These are phyloP conservation scores for Aurantiochytrium sp. DNA, from an alignment of 108 stramenopile genomes.

Conservation along the genomic window DNA sequence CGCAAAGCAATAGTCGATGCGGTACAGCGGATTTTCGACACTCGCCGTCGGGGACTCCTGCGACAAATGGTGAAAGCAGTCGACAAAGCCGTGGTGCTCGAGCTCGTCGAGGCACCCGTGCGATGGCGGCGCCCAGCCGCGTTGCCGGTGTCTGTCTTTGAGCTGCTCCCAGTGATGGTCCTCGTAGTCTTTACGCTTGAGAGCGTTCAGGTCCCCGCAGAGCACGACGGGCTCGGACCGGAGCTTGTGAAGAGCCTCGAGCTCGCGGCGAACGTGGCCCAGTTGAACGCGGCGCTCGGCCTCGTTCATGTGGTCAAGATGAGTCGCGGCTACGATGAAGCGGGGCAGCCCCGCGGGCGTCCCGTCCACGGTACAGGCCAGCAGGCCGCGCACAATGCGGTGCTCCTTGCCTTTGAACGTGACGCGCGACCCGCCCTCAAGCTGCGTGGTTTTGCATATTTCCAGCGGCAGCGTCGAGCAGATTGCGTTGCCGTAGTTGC, in stretches of 20 bases:
- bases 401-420: not conserved
- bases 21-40: not conserved
- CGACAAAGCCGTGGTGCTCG: not conserved
- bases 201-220: not conserved
- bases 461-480: not conserved
- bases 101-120: not conserved
- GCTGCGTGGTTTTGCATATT: not conserved
- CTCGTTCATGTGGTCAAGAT: conserved; percentile 22
- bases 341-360: not conserved
- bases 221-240: not conserved
- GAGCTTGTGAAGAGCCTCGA: not conserved
- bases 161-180: not conserved
- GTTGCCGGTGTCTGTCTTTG: not conserved
- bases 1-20: conserved; percentile 18
- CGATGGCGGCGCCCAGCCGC: not conserved
- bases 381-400: conserved; percentile 1
- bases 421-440: not conserved
- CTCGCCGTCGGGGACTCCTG: not conserved
- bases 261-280: not conserved
- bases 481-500: not conserved
- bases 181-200: not conserved
- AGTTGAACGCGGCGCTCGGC: not conserved
- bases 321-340: not conserved
- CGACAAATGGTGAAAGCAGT: not conserved
- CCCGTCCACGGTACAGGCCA: not conserved